Evolutionary conservation across 2,329 filamentous ascomycete genomes (phyloP).

Genomic region (Phoma sp.): DNA sequence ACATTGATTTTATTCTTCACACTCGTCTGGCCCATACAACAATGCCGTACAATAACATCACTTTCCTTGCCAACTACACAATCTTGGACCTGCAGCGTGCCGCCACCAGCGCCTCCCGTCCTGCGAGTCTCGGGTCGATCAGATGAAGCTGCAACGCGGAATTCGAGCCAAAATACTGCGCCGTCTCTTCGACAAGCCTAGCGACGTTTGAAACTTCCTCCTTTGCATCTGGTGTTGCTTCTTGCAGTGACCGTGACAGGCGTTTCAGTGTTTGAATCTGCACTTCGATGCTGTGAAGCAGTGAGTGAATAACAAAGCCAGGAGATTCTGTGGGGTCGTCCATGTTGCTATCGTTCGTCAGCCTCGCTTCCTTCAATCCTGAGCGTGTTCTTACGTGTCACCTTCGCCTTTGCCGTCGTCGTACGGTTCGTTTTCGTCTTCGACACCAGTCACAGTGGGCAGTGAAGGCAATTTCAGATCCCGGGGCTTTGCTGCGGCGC

Average conservation of each 20-base stretch:
- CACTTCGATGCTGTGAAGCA: slow-evolving; percentile 31
- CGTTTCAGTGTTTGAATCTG: slow-evolving; percentile 33
- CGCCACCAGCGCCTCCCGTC: slow-evolving; percentile 29
- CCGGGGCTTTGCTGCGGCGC: slow-evolving; percentile 24
- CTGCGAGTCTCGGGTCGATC: slow-evolving; percentile 25
- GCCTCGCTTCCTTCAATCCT: neutral
- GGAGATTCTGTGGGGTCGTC: slow-evolving; percentile 27
- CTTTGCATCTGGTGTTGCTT: slow-evolving; percentile 28
- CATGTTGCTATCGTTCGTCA: slow-evolving; percentile 12
- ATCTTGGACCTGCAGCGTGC: slow-evolving; percentile 11
- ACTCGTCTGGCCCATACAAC: neutral
- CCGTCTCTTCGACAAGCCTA: slow-evolving; percentile 25
- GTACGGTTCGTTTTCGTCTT: slow-evolving; percentile 12
- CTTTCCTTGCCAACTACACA: neutral
- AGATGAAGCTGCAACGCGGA: slow-evolving; percentile 21
- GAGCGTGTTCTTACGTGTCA: neutral
- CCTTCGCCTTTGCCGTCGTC: slow-evolving; percentile 14
- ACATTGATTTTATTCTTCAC: neutral
- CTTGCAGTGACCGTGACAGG: slow-evolving; percentile 33
- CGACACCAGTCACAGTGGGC: slow-evolving; percentile 17
- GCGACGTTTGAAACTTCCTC: slow-evolving; percentile 26
- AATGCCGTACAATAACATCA: neutral
- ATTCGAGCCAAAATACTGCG: slow-evolving; percentile 30
- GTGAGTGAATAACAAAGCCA: slow-evolving; percentile 28
- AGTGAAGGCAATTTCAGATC: slow-evolving; percentile 29